Evolutionary conservation across 2,329 filamentous ascomycete species (phyloP).

Genomic region (Xylaria sp.): DNA sequence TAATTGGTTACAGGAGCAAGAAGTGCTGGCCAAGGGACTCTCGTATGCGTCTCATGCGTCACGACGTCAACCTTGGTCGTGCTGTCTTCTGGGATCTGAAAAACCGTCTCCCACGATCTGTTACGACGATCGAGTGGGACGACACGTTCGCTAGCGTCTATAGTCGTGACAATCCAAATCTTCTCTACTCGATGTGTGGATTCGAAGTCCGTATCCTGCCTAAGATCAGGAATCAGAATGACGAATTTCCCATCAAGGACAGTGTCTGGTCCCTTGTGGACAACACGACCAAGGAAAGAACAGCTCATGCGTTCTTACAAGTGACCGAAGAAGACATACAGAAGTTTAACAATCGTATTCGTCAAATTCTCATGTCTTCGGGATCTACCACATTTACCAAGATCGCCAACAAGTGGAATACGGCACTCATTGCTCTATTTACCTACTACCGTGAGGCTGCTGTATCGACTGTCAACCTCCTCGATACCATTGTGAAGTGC

Average conservation of each 20-base stretch:
- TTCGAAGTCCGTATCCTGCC: constrained; percentile 97
- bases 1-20: constrained; percentile 99
- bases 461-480: constrained; percentile 90
- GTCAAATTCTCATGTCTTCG: constrained; percentile 98
- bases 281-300: constrained; percentile 95
- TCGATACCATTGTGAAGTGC: constrained; percentile 99
- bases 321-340: constrained; percentile 98
- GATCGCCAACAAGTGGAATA: constrained; percentile 99
- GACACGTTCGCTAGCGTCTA: constrained; percentile 99
- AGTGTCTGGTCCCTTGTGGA: constrained; percentile 98
- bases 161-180: constrained; percentile 95
- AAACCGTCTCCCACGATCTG: constrained; percentile 91
- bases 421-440: constrained; percentile 93
- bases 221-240: constrained; percentile 93
- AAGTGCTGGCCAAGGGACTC: constrained; percentile 99
- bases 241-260: constrained; percentile 97
- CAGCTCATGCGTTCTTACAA: constrained; percentile 95
- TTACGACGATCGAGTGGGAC: constrained; percentile 99
- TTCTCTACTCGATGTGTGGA: constrained; percentile 97
- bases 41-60: constrained; percentile 97
- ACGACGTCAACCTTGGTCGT: constrained; percentile 96
- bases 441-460: constrained; percentile 99
- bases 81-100: constrained; percentile 99
- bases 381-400: constrained; percentile 99
- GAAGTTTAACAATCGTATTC: constrained; percentile 99